phyloP scores from a whole-genome alignment of 2,329 filamentous ascomycete species.

The Rugonectria rugulosa region DNA sequence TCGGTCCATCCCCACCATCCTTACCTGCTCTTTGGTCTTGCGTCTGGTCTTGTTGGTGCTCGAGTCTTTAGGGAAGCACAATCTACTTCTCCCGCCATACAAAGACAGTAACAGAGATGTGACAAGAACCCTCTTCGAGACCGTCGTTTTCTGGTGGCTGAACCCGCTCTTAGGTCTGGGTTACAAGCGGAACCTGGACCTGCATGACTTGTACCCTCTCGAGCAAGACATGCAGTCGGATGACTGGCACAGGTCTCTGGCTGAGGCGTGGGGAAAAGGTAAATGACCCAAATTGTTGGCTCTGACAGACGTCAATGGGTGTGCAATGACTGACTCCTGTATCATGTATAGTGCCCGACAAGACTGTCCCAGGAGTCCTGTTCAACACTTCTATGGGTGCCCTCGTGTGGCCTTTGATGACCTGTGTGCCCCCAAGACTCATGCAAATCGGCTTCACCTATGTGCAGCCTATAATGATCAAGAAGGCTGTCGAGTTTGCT shows the following conservation, averaged over 20 bases:
- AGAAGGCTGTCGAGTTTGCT: slow-evolving; percentile 28
- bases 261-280: slow-evolving; percentile 32
- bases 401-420: slow-evolving; percentile 17
- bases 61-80: slow-evolving; percentile 54
- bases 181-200: slow-evolving; percentile 41
- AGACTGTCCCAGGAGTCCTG: slow-evolving; percentile 21
- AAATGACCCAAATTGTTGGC: background rate
- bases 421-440: slow-evolving; percentile 26
- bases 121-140: slow-evolving; percentile 57
- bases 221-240: slow-evolving; percentile 29
- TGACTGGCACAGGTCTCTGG: slow-evolving; percentile 23
- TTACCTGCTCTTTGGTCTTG: slow-evolving; percentile 49
- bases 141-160: slow-evolving; percentile 61
- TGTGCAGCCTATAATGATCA: slow-evolving; percentile 38
- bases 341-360: slow-evolving; percentile 26
- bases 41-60: slow-evolving; percentile 53
- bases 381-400: slow-evolving; percentile 18
- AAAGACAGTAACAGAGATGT: slow-evolving; percentile 53
- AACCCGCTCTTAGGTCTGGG: slow-evolving; percentile 53
- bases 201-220: slow-evolving; percentile 45
- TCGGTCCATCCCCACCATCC: slow-evolving; percentile 49
- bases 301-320: background rate
- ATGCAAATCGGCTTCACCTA: slow-evolving; percentile 38
- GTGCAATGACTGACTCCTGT: background rate
- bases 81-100: slow-evolving; percentile 45